phyloP scores from a whole-genome alignment of 352 stramenopile genomes.

The Pythium angustatum region DNA sequence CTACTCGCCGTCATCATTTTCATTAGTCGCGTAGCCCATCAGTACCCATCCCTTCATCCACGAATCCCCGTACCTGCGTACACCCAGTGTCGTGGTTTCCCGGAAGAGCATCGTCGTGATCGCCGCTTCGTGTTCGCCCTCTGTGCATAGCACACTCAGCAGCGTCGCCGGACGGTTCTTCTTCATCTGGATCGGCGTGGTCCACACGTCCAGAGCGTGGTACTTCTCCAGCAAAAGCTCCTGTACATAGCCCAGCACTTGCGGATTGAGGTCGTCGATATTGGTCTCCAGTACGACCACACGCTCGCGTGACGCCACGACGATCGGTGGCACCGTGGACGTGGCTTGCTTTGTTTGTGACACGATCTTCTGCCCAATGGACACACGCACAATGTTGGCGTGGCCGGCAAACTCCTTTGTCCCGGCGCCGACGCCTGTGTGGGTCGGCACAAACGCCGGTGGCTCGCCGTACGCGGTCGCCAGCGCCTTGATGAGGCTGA shows the following conservation, averaged over 20 bases:
- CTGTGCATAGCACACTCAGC: slow-evolving; percentile 81
- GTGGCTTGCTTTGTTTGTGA: slow-evolving; percentile 18
- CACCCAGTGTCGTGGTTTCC: slow-evolving; percentile 89
- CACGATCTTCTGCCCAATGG: slow-evolving; percentile 56
- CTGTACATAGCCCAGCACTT: slow-evolving; percentile 78
- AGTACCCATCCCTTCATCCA: background rate
- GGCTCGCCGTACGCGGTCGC: slow-evolving; percentile 69
- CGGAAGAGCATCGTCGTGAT: slow-evolving; percentile 70
- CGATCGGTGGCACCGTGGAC: background rate
- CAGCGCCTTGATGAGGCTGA: slow-evolving; percentile 93
- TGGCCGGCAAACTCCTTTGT: slow-evolving; percentile 90
- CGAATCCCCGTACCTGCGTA: slow-evolving; percentile 60
- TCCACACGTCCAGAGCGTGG: slow-evolving; percentile 87
- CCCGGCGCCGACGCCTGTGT: slow-evolving; percentile 79
- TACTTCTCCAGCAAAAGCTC: slow-evolving; percentile 61
- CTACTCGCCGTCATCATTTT: slow-evolving; percentile 27
- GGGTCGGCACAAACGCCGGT: slow-evolving; percentile 70
- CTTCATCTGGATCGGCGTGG: slow-evolving; percentile 91
- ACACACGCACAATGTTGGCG: slow-evolving; percentile 90
- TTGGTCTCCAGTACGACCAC: slow-evolving; percentile 89
- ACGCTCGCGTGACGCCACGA: slow-evolving; percentile 30
- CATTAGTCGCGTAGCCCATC: background rate
- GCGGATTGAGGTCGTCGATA: slow-evolving; percentile 90
- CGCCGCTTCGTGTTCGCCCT: slow-evolving; percentile 48
- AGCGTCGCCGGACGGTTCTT: slow-evolving; percentile 82